Percentiles rank a stretch among this genome's conserved stretches.
phyloP scores from a whole-genome alignment of 768 basidiomycete genomes.

The Agrocybe praecox region DNA sequence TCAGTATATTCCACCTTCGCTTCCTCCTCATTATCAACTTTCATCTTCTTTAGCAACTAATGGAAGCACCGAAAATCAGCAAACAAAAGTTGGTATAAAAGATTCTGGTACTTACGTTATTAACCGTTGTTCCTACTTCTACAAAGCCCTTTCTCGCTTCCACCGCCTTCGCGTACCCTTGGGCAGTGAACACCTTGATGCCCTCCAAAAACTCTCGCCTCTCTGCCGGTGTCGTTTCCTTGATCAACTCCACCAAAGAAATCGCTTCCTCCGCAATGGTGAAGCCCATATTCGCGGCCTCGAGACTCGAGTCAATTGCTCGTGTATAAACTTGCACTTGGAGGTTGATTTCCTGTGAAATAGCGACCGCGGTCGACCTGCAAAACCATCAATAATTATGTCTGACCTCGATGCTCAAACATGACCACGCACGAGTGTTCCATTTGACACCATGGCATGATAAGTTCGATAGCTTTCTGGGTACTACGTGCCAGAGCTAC shows the following conservation, averaged over 20 bases:
- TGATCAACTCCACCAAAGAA: slow-evolving; percentile 10
- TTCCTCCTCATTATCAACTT: slow-evolving; percentile 1
- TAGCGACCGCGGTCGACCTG: not conserved
- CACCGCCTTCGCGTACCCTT: slow-evolving; percentile 6
- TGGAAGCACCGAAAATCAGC: not conserved
- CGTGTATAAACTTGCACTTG: slow-evolving; percentile 14
- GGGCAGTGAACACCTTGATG: not conserved
- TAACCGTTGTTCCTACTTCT: slow-evolving; percentile 11
- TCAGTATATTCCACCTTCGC: slow-evolving; percentile 3
- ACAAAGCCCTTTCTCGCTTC: slow-evolving; percentile 13
- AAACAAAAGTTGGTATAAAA: not conserved
- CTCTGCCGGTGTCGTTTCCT: not conserved
- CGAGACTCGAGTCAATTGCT: slow-evolving; percentile 18
- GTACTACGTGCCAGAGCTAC: slow-evolving; percentile 14
- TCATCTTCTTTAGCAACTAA: slow-evolving; percentile 8
- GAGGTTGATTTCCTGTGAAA: slow-evolving; percentile 9
- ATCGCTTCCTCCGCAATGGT: slow-evolving; percentile 16
- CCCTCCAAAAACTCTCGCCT: slow-evolving; percentile 10
- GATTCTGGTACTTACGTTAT: slow-evolving; percentile 4
- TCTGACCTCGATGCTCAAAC: not conserved
- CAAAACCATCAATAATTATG: not conserved
- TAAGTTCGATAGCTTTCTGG: slow-evolving; percentile 13
- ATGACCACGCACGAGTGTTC: not conserved
- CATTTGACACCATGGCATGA: slow-evolving; percentile 18
- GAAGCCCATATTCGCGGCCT: slow-evolving; percentile 14